phyloP scores from a whole-genome alignment of 2,329 filamentous ascomycete species.

The Pyricularia pennisetigena region DNA sequence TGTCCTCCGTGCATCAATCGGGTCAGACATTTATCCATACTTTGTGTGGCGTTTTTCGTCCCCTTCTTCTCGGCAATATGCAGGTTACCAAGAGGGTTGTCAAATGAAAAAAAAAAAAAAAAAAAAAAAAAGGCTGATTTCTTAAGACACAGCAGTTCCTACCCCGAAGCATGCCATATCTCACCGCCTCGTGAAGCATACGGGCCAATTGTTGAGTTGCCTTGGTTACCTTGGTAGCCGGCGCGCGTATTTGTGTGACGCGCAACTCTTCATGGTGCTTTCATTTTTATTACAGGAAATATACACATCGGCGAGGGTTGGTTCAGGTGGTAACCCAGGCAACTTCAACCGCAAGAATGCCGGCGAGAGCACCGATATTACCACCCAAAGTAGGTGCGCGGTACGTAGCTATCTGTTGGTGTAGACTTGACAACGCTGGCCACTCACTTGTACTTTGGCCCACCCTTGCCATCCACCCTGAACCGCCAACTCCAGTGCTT shows the following conservation, averaged over 20 bases:
- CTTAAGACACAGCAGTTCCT: background rate
- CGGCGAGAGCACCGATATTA: no score
- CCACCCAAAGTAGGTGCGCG: no score
- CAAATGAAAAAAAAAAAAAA: no score
- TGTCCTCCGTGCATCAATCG: background rate
- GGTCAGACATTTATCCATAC: background rate
- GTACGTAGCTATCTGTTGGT: background rate
- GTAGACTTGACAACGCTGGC: background rate
- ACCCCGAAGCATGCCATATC: background rate
- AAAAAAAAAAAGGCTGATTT: no score
- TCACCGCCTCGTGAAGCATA: background rate
- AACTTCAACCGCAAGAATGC: no score
- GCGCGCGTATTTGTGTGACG: background rate
- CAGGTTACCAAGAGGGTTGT: background rate
- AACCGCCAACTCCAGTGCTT: constrained; percentile 16
- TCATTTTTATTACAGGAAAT: background rate
- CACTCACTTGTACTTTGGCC: background rate
- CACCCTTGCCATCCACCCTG: constrained; percentile 6
- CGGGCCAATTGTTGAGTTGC: background rate
- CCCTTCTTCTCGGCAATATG: background rate
- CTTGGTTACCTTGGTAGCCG: background rate
- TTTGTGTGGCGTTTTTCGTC: background rate
- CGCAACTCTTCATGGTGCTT: background rate
- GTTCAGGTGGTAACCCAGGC: no score
- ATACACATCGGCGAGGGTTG: no score